Evolutionary conservation across 495 filamentous ascomycete species (phyloP), one percentile per base, ranked within the genome.

Genomic region (Daldinia decipiens): DNA sequence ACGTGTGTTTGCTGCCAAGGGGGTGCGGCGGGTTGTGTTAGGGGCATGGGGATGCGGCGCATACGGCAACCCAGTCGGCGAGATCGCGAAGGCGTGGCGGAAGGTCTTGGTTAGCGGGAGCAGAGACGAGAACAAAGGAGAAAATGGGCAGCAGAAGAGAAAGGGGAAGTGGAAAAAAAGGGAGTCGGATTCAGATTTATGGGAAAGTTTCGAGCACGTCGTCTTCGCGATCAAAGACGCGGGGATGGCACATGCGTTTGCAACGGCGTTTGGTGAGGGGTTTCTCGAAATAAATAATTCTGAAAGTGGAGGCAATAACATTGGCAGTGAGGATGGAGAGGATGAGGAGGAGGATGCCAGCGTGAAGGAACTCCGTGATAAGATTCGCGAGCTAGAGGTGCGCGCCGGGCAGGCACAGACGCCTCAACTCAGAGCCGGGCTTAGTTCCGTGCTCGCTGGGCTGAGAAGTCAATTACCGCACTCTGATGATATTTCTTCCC

Each of bases 31-130:
- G 69, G 72, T 92, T 11, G 85, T 92, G 24, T 79, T 93, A 1
- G 89, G 90, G 0, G 89, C 90, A 0, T 79, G 91, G 77, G 91
- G 91, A 1, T 92, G 90, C 73, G 90, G 90, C 5, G 89, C 83
- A 0, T 91, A 90, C 74, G 79, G 74, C 1, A 91, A 92, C 70
- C 91, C 91, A 8, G 80, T 82, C 1, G 76, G 79, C 19, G 87
- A 87, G 72, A 85, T 92, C n/a, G 88, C 89, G 31, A 54, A 81
- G 32, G 87, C 86, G 31, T 93, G 88, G 83, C 88, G 65, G 72
- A 76, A 19, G 80, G 89, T 80, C 81, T 85, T 85, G 53, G 66
- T 67, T 75, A 83, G 38, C 64, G 79, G 58, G 71, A 75, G 78
- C 74, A 74, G 69, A 74, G 77, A 66, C 65, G 72, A 68, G 57